phyloP scores from a whole-genome alignment of 495 filamentous ascomycete species.

The Entonaema liquescens region DNA sequence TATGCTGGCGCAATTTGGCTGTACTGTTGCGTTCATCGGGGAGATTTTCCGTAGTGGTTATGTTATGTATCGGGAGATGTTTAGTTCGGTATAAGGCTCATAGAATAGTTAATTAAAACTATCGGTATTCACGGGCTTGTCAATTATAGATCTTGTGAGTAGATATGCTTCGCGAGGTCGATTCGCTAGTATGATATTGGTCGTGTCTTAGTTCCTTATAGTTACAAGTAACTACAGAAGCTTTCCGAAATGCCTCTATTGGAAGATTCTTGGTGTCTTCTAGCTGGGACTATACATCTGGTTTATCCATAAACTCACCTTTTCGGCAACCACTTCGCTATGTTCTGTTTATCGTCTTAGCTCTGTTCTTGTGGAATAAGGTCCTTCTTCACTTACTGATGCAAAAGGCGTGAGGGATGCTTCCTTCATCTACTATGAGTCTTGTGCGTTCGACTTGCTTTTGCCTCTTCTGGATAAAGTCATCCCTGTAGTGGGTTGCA shows the following conservation, averaged over 20 bases:
- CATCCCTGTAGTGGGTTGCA: slow-evolving; percentile 75
- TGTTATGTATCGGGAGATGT: neutral
- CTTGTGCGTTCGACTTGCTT: slow-evolving; percentile 59
- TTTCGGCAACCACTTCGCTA: slow-evolving; percentile 71
- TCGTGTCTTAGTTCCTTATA: no score
- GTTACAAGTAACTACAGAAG: no score
- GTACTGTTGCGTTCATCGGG: neutral
- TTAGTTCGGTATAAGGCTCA: slow-evolving; percentile 5
- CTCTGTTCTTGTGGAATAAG: neutral
- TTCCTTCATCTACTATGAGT: slow-evolving; percentile 77
- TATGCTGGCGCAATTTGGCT: slow-evolving; percentile 15
- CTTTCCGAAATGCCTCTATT: no score
- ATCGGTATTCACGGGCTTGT: neutral
- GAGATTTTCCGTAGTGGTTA: slow-evolving; percentile 1
- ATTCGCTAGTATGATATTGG: no score
- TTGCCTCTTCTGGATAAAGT: slow-evolving; percentile 66
- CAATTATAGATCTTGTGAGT: neutral
- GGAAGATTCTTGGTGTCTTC: no score
- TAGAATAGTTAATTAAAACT: slow-evolving; percentile 10
- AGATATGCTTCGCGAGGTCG: neutral
- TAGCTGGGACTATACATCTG: slow-evolving; percentile 52
- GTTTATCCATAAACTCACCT: slow-evolving; percentile 68
- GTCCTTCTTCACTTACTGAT: slow-evolving; percentile 61
- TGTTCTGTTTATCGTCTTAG: slow-evolving; percentile 55
- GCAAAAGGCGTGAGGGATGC: slow-evolving; percentile 83